Evolutionary conservation across 225 moss, liverwort and hornwort genomes (phyloP), one percentile per base, ranked within the genome.

Genomic region (Thuidium tamariscinum): DNA sequence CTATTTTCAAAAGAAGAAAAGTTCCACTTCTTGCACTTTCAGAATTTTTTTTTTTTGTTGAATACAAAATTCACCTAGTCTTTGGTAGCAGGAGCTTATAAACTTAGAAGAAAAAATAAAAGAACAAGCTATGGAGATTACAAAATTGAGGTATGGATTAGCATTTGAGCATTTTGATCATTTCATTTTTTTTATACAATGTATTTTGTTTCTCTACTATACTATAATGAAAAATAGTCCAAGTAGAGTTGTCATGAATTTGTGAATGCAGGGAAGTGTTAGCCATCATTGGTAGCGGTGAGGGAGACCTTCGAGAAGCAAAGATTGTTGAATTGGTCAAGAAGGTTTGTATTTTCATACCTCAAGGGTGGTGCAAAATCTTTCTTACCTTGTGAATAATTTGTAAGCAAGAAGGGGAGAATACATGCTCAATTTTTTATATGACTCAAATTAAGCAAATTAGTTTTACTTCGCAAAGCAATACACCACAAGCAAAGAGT

Each of bases 301-400:
- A 97, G n/a, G 98, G 98, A 82, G 96, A 98, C 80, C 83, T 96
- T 51, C 89, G 95, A 82, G 98, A 98, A 82, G 89, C 92, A 37
- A 98, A 98, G 84, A 95, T 97, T 74, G 87, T 97, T 74, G 97
- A 98, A 21, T 74, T 98, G 26, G 96, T 89, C 77, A 97, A 97
- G 86, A 98, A 98, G 96, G 98, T 95, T 83, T 12, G 56, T 42
- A 22, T 34, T 75, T 73, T 55, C 22, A 13, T 30, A 61, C 46
- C 44, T 26, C 3, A 64, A 0, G 7, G 57, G 4, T 14, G 49
- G 15, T 25, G 36, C 41, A 49, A 26, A 74, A 73, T 23, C 65
- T 72, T 21, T 55, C 11, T 66, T 5, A 4, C 60, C 6, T 73
- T 44, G 18, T 37, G 0, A 79, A 26, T 8, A 62, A 71, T 52